Percentiles rank a stretch among this genome's conserved stretches.
phyloP scores from a whole-genome alignment of 2,329 filamentous ascomycete genomes.

The Paecilomyces sp. region DNA sequence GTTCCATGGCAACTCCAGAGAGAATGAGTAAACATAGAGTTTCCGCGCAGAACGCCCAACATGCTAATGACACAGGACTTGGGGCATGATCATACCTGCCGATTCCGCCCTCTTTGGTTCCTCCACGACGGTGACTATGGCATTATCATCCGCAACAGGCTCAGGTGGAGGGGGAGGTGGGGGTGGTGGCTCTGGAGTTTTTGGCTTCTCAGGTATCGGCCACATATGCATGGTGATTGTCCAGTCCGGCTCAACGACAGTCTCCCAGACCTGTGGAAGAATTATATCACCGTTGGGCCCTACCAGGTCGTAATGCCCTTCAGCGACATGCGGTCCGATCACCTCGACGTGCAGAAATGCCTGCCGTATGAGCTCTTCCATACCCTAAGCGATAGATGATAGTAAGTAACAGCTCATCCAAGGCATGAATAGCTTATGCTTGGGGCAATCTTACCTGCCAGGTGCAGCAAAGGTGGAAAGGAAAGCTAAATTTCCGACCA shows the following conservation, averaged over 20 bases:
- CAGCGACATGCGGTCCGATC: constrained; percentile 67
- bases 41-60: neutral
- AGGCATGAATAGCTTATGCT: neutral
- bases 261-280: constrained; percentile 73
- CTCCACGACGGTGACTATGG: constrained; percentile 8
- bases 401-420: constrained; percentile 1
- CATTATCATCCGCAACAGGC: constrained; percentile 10
- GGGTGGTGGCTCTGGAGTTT: constrained; percentile 27
- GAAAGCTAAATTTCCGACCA: constrained; percentile 86
- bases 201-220: constrained; percentile 51
- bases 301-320: constrained; percentile 73
- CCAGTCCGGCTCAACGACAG: constrained; percentile 72
- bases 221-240: constrained; percentile 62
- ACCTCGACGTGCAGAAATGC: constrained; percentile 73
- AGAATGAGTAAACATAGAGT: neutral
- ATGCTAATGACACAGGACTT: neutral
- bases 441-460: constrained; percentile 61
- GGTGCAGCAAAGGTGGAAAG: constrained; percentile 74
- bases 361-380: constrained; percentile 81
- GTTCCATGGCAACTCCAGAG: constrained; percentile 1
- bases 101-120: constrained; percentile 25
- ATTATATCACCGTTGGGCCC: constrained; percentile 78
- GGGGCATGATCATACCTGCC: constrained; percentile 19
- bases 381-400: constrained; percentile 50
- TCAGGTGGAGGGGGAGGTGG: constrained; percentile 17